Evolutionary conservation across 2,329 filamentous ascomycete genomes (phyloP).

Genomic region (Nemania sp.): DNA sequence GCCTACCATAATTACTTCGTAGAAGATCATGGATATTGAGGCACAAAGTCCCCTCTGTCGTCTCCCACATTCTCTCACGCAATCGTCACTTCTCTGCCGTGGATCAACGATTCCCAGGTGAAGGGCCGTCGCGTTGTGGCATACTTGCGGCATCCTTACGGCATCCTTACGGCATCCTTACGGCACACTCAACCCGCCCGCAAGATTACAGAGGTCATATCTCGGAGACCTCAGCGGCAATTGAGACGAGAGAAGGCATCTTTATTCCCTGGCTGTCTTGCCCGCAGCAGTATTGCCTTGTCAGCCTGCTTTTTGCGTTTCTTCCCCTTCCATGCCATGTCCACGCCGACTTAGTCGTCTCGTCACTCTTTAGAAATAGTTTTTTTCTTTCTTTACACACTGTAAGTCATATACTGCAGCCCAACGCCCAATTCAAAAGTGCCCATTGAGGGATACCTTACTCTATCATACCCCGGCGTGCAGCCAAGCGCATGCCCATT

Average conservation of each 20-base stretch:
- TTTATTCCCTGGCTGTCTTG: not conserved
- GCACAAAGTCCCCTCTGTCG: conserved; percentile 14
- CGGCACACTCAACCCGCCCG: no score
- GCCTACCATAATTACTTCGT: no score
- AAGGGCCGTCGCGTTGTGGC: conserved; percentile 3
- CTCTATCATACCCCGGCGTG: no score
- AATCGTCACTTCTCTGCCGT: conserved; percentile 13
- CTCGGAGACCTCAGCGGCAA: not conserved
- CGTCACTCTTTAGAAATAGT: conserved; percentile 27
- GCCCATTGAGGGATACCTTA: no score
- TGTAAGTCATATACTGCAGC: conserved; percentile 36
- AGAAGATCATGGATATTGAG: conserved; percentile 7
- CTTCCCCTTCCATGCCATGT: conserved; percentile 7
- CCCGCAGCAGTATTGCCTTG: not conserved
- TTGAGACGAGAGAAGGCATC: not conserved
- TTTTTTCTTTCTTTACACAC: conserved; percentile 40
- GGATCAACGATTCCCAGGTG: not conserved
- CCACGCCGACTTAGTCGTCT: conserved; percentile 23
- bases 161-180: not conserved
- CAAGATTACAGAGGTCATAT: no score
- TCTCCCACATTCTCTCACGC: conserved; percentile 5
- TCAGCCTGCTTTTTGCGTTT: conserved; percentile 15
- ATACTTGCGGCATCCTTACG: no score
- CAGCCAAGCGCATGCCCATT: no score
- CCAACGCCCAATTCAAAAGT: no score